Percentiles rank a stretch among this genome's conserved stretches.
Conservation (phyloP, 208 protist genomes). For the Novymonas esmeraldas region DNA sequence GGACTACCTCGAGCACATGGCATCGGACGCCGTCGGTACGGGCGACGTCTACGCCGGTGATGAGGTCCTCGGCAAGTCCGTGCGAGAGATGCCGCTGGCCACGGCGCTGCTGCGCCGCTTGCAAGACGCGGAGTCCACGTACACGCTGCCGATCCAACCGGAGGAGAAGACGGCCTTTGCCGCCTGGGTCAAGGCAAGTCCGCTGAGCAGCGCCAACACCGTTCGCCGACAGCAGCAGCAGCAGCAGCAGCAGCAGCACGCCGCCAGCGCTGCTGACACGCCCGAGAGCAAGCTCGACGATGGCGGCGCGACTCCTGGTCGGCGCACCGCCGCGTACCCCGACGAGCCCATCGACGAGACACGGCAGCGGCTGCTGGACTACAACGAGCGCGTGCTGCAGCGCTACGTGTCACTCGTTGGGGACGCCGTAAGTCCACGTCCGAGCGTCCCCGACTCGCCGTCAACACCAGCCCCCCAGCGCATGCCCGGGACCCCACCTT, state of each 20-base stretch:
- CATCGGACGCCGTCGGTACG: conserved; percentile 62
- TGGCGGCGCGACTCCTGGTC: conserved; percentile 12
- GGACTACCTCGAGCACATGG: conserved; percentile 48
- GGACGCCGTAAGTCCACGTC: conserved; percentile 40
- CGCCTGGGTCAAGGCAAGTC: conserved; percentile 49
- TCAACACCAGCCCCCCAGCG: conserved; percentile 11
- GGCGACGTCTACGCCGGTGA: conserved; percentile 64
- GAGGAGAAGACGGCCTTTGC: conserved; percentile 44
- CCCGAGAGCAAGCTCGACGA: neutral
- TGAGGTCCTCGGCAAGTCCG: conserved; percentile 45
- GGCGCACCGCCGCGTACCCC: conserved; percentile 21
- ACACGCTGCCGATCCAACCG: conserved; percentile 33
- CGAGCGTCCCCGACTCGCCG: conserved; percentile 24
- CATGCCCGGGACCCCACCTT: neutral
- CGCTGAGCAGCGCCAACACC: conserved; percentile 48
- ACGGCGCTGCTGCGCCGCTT: conserved; percentile 34
- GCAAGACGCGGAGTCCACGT: conserved; percentile 47
- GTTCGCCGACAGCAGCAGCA: conserved; percentile 8
- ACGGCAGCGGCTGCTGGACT: conserved; percentile 70
- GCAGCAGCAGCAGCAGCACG: neutral
- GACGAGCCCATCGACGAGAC: conserved; percentile 46
- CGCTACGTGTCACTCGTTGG: conserved; percentile 68
- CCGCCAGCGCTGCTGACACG: neutral
- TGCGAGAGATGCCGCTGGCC: conserved; percentile 49
- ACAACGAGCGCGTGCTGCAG: conserved; percentile 55